phyloP scores from a whole-genome alignment of 169 alveolate genomes.

The Sarcocystis neurona region DNA sequence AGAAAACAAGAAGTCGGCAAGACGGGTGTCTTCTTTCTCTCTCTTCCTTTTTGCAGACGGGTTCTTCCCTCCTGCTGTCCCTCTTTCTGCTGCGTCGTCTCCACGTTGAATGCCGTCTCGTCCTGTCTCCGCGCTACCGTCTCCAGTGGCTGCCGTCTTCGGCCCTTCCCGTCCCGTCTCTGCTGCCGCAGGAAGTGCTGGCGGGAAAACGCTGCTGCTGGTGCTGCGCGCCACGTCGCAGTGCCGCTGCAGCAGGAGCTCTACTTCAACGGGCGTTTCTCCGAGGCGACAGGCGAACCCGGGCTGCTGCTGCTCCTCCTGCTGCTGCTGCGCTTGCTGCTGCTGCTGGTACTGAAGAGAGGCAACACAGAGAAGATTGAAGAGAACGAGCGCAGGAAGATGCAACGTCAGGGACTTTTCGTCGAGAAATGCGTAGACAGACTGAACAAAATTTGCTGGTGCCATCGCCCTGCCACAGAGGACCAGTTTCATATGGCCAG shows the following conservation, averaged over 20 bases:
- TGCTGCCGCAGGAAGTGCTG: too few species aligned
- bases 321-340: not conserved
- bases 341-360: not conserved
- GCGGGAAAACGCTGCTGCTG: not conserved
- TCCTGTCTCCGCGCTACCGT: not conserved
- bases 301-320: too few species aligned
- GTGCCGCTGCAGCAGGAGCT: not conserved
- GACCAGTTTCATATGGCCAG: not conserved
- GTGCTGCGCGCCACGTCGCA: not conserved
- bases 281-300: too few species aligned
- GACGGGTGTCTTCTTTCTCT: not conserved
- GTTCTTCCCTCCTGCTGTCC: not conserved
- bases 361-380: conserved; percentile 7
- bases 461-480: not conserved
- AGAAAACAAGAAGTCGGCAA: not conserved
- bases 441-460: conserved; percentile 28
- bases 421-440: conserved; percentile 16
- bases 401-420: not conserved
- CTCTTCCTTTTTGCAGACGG: not conserved
- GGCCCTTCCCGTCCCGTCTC: not conserved
- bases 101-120: conserved; percentile 11
- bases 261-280: too few species aligned
- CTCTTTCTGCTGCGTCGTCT: too few species aligned
- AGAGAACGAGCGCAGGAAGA: not conserved
- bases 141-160: not conserved